Conservation (phyloP, 169 alveolate genomes). For the Plasmodium knowlesi region DNA sequence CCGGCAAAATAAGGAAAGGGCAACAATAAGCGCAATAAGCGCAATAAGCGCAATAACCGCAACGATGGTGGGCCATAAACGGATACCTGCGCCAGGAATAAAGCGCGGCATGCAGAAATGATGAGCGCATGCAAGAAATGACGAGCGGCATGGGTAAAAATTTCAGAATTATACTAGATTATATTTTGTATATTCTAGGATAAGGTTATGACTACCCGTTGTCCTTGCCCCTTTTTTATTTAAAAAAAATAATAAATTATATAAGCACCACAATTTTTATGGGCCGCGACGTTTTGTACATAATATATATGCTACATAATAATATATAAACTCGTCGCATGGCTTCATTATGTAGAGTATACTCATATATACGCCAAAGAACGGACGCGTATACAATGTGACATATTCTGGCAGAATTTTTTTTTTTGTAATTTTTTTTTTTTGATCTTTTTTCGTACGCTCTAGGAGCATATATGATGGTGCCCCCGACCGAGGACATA, state of each 20-base stretch:
- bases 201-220: background rate
- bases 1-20: background rate
- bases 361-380: background rate
- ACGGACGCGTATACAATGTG: background rate
- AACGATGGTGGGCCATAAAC: background rate
- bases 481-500: background rate
- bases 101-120: background rate
- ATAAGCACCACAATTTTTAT: background rate
- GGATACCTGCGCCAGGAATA: background rate
- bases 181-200: background rate
- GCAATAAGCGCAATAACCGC: background rate
- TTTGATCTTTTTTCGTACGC: background rate
- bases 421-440: background rate
- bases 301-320: background rate
- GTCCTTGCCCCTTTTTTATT: background rate
- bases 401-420: background rate
- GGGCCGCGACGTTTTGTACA: background rate
- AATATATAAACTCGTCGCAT: background rate
- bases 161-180: background rate
- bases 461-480: background rate
- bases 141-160: background rate
- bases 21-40: background rate
- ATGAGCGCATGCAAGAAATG: background rate
- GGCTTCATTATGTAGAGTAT: background rate
- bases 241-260: background rate